A percentile compares a stretch with the other conserved stretches of the same genome.
Conservation (phyloP, 495 filamentous ascomycete genomes). For the Entonaema liquescens region DNA sequence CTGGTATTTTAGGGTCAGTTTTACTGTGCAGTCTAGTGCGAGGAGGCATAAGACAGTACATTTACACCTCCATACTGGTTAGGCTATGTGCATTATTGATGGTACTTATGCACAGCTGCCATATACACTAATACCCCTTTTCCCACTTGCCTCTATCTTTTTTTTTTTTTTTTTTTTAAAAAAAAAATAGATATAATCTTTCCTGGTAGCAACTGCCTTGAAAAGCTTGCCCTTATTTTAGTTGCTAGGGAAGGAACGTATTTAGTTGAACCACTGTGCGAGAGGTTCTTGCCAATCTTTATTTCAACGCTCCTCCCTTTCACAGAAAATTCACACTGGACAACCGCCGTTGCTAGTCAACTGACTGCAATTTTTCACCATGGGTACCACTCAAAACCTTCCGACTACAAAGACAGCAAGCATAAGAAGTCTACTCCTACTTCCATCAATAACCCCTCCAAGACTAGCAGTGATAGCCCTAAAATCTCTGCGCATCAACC, state of each 20-base stretch:
- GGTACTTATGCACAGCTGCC: background rate
- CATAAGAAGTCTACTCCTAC: constrained; percentile 1
- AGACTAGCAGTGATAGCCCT: background rate
- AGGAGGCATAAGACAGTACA: background rate
- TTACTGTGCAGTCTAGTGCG: background rate
- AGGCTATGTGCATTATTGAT: no score
- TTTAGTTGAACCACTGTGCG: background rate
- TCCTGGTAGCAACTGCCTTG: background rate
- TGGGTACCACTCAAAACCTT: background rate
- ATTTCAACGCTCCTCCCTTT: constrained; percentile 1
- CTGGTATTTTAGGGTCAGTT: background rate
- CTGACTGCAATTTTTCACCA: constrained; percentile 1
- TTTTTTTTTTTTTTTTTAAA: background rate
- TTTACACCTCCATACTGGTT: background rate
- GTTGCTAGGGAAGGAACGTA: constrained; percentile 8
- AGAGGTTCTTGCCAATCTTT: constrained; percentile 21
- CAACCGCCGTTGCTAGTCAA: background rate
- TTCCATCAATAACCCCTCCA: background rate
- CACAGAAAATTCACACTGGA: background rate
- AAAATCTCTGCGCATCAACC: constrained; percentile 9
- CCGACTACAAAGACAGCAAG: constrained; percentile 3
- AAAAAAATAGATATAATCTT: background rate
- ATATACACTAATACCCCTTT: background rate
- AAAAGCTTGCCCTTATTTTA: background rate
- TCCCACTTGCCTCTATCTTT: background rate